A percentile compares a stretch with the other conserved stretches of the same genome.
Evolutionary conservation across 192 early-diverging fungal species (phyloP).

Genomic region (Coemansia pectinata): DNA sequence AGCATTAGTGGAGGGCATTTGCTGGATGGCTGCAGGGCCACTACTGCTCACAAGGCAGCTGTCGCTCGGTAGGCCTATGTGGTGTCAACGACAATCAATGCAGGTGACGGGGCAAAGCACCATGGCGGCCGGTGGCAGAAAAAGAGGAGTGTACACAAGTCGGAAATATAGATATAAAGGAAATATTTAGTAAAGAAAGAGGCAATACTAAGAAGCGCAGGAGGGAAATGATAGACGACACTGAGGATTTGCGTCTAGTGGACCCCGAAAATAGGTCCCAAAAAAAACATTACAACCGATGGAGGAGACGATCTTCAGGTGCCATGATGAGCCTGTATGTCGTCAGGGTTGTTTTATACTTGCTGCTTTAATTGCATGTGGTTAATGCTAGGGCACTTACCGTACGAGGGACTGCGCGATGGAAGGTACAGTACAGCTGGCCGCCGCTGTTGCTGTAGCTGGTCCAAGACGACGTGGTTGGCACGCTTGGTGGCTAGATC

Average conservation of each 20-base stretch:
- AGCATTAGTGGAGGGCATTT: not conserved
- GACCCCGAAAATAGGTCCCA: not conserved
- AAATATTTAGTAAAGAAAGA: not conserved
- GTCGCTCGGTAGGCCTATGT: conserved; percentile 5
- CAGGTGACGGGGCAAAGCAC: conserved; percentile 9
- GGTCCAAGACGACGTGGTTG: conserved; percentile 5
- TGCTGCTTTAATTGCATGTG: not conserved
- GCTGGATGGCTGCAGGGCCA: not conserved
- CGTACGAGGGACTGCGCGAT: conserved; percentile 3
- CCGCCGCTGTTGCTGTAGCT: conserved; percentile 24
- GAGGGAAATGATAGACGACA: not conserved
- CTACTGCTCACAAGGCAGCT: conserved; percentile 6
- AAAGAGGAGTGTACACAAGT: not conserved
- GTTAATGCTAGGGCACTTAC: conserved; percentile 23
- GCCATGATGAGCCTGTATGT: not conserved
- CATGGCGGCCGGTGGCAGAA: conserved; percentile 9
- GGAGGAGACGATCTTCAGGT: conserved; percentile 3
- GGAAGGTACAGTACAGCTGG: conserved; percentile 29
- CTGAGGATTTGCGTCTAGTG: conserved; percentile 7
- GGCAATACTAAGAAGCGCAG: not conserved
- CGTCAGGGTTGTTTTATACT: not conserved
- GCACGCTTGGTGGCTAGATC: conserved; percentile 17
- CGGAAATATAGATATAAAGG: not conserved
- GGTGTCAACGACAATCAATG: conserved; percentile 2
- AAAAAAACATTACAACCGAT: not conserved